Percentiles rank a stretch among this genome's conserved stretches.
Conservation (phyloP, 2,329 filamentous ascomycete species). For the Exophiala sideris region DNA sequence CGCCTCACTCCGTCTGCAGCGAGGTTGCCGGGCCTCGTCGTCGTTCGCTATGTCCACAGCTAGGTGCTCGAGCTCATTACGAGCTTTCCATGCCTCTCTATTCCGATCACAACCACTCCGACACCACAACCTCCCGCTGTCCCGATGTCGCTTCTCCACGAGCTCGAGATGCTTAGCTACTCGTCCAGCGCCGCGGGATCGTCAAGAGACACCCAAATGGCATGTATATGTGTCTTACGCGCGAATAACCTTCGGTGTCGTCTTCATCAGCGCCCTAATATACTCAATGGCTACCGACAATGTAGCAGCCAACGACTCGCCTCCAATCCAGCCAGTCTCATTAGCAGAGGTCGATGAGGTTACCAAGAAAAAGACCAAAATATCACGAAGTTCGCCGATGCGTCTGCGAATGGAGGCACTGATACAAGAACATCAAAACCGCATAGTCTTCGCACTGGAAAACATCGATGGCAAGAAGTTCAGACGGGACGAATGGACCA, state of each 20-base stretch:
- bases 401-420: conserved; percentile 95
- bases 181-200: conserved; percentile 17
- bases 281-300: conserved; percentile 48
- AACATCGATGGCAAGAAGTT: conserved; percentile 81
- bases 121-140: not conserved
- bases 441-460: conserved; percentile 80
- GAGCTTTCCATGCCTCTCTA: conserved; percentile 8
- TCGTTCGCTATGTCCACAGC: conserved; percentile 9
- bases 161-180: conserved; percentile 20
- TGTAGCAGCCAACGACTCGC: conserved; percentile 21
- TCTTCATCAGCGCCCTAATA: conserved; percentile 48
- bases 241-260: conserved; percentile 47
- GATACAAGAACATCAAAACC: conserved; percentile 86
- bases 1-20: not conserved
- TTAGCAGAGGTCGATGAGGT: conserved; percentile 83
- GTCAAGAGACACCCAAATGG: conserved; percentile 37
- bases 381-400: conserved; percentile 83
- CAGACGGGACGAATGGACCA: conserved; percentile 78
- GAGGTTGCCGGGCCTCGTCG: not conserved
- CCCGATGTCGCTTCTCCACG: conserved; percentile 29
- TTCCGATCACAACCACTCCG: not conserved
- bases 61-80: conserved; percentile 11
- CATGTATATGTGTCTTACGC: conserved; percentile 33
- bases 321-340: conserved; percentile 40
- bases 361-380: conserved; percentile 71